Conservation (phyloP, 345 rosid genomes). For the Erucastrum elatum region DNA sequence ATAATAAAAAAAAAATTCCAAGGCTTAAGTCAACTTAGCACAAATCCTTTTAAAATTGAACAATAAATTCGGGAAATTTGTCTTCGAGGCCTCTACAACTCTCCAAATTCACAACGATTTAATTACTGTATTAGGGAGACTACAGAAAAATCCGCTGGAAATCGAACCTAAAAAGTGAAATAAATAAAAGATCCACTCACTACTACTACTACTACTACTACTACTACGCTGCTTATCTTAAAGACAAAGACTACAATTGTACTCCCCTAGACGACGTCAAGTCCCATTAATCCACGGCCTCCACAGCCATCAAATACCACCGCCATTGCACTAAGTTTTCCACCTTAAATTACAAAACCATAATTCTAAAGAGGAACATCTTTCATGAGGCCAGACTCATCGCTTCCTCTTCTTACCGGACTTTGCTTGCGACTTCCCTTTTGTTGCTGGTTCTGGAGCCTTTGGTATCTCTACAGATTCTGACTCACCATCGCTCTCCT, state of each 20-base stretch:
- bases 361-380: not conserved
- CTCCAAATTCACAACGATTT: not conserved
- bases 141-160: not conserved
- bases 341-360: constrained; percentile 14
- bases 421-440: constrained; percentile 55
- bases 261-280: constrained; percentile 12
- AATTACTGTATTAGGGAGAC: not conserved
- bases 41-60: not conserved
- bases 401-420: constrained; percentile 66
- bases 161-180: not conserved
- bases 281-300: constrained; percentile 11
- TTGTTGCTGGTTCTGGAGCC: constrained; percentile 39
- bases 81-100: not conserved
- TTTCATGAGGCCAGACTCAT: constrained; percentile 30
- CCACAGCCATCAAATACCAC: not conserved
- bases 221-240: constrained; percentile 12
- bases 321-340: constrained; percentile 13
- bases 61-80: not conserved
- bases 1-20: too few relatives aligned
- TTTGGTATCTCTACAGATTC: constrained; percentile 52
- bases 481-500: constrained; percentile 49
- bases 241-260: constrained; percentile 22
- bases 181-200: not conserved
- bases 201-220: not conserved
- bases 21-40: constrained; percentile 2